Base-by-base conservation (phyloP, 2,329 filamentous ascomycete species). In the Colletotrichum coccodes region DNA sequence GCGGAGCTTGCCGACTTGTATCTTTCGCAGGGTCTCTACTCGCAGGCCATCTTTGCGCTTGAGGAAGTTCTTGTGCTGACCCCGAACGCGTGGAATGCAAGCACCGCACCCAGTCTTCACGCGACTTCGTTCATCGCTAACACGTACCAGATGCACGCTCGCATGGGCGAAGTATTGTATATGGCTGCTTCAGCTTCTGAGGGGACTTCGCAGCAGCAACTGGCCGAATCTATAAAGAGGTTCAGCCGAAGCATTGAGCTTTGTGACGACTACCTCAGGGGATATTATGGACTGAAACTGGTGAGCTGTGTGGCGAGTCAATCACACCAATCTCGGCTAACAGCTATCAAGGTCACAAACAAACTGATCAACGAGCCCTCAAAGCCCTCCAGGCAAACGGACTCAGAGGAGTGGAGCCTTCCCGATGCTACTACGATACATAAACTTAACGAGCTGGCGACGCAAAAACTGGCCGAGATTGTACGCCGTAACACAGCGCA, bases 81-180 rank as follows among this genome's bases (percentile, higher is more conserved):
- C 60, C 95, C 96, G 4, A 97, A 97, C 82, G 94, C 95, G 23
- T 99, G 96, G 95, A 98, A 97, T 84, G 93, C 96, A 79, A 78
- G 92, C 79, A 68, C 40, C 36, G 63, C 30, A 5, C 21, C 21
- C 16, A 26, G 14, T 21, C 16, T 11, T 32, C 8, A 3, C 8
- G 40, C 14, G 12, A 21, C 18, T 18, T 1, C 7, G 16, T 53
- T 44, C 38, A 16, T 40, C 38, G 11, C 47, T 70, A 53, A 65
- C 53, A n/a, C 36, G 60, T 62, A 69, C n/a, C 75, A 96, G 92
- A 89, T 97, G 72, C 94, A 98, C 79, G 95, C 95, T 57, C 90
- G 92, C 56, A 81, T 98, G 30, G 96, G 94, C 18, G 96, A 98
- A 79, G 82, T 97, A 36, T 84, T 92, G 46, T 94, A 94, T 77